Evolutionary conservation across 441 rosid species (phyloP), one percentile per base, ranked within the genome.

Genomic region (Theobroma grandiflorum): DNA sequence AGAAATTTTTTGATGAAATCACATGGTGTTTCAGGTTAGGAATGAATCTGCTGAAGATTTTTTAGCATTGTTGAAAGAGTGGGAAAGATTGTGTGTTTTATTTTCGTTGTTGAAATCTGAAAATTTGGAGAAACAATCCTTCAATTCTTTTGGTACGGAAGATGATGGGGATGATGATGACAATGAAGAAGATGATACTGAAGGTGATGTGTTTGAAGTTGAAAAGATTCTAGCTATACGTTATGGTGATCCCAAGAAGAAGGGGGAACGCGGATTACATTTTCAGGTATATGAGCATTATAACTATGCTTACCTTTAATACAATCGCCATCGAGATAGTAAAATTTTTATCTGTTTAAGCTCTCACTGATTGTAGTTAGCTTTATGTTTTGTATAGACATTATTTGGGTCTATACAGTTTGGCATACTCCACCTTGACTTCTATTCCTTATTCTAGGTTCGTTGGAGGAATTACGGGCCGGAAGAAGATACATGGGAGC

Each of bases 401-500:
- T 64, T 3, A 15, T 33, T 43, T 38, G 8, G 33, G 47, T 69
- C 14, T 38, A 40, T 59, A 33, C 26, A 4, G 33, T 57, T 52
- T 8, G 55, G 50, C 42, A 35, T 40, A 12, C 38, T 65, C 9
- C 2, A 47, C 40, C 50, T 14, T 77, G 72, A 61, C 53, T 38
- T 33, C 20, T 43, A 52, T 77, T 72, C 70, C 40, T 6, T 18
- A 10, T 77, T 68, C 42, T 73, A 95, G 98, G 94, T 93, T 15
- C 86, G 84, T 12, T 92, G 98, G 98, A 85, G 82, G 82, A 88
- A 87, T 35, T 95, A 91, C 58, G 88, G 87, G 6, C 79, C 90
- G 18, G 83, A 80, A n/a, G 80, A 89, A 74, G 94, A 94, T 75
- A 74, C 94, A 1, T 94, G 96, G 98, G 99, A 94, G 66, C 97